A percentile compares a stretch with the other conserved stretches of the same genome.
Conservation (phyloP, 2,329 filamentous ascomycete species). For the Fusarium sp. region DNA sequence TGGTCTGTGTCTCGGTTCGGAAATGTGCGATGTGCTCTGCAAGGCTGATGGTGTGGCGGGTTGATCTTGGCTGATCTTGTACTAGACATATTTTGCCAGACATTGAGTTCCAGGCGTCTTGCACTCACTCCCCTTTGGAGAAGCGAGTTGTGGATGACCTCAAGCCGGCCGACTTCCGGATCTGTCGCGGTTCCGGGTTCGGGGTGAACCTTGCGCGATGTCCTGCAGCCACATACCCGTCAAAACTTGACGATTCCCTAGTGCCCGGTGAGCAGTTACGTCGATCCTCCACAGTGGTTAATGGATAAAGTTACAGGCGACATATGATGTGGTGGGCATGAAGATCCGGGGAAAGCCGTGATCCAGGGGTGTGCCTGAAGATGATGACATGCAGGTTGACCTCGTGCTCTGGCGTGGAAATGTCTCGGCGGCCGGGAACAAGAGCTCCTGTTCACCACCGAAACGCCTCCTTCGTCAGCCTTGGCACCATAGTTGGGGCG, state of each 20-base stretch:
- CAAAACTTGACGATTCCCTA: neutral
- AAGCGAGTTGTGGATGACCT: neutral
- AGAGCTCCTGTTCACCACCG: neutral
- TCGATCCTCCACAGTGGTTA: neutral
- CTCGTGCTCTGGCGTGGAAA: constrained; percentile 1
- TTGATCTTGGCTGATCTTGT: neutral
- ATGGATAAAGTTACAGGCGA: too few species aligned
- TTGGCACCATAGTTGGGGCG: neutral
- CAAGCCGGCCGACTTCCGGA: neutral
- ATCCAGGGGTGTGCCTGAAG: neutral
- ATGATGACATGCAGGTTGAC: too few species aligned
- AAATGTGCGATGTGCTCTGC: neutral
- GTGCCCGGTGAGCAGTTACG: neutral
- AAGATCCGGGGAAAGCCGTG: constrained; percentile 10
- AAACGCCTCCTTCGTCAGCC: constrained; percentile 19
- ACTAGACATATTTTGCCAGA: neutral
- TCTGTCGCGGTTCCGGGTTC: constrained; percentile 10
- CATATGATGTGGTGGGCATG: neutral
- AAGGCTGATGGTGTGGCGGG: neutral
- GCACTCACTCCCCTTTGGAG: neutral
- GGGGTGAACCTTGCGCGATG: constrained; percentile 11
- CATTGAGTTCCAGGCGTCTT: neutral
- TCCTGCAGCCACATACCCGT: neutral
- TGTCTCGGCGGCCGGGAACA: constrained; percentile 12
- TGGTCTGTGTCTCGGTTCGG: neutral